Percentiles rank a stretch among this genome's conserved stretches.
Conservation (phyloP, 257 asterid genomes). For the Cynanchum wilfordii region DNA sequence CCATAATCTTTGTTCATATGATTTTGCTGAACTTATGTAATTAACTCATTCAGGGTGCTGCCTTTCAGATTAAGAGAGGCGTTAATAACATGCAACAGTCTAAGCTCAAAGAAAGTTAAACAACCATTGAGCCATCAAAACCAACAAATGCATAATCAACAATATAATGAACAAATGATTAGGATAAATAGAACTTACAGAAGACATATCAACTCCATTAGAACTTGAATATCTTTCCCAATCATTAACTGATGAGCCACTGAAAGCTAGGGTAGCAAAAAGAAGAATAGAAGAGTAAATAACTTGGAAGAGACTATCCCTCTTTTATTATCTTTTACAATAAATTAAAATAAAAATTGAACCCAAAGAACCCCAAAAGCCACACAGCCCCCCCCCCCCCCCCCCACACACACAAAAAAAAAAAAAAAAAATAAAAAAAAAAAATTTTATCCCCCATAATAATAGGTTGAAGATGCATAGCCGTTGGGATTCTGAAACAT, state of each 20-base stretch:
- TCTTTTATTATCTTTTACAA: background rate
- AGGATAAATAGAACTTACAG: conserved; percentile 20
- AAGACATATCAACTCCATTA: conserved; percentile 30
- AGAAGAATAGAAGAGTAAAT: background rate
- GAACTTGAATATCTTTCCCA: conserved; percentile 33
- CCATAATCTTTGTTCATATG: background rate
- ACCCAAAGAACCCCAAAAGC: no score
- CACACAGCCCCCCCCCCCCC: no score
- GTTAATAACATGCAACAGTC: background rate
- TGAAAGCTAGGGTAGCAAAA: conserved; percentile 17
- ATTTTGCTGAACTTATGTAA: no score
- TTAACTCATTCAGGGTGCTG: no score
- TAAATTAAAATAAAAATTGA: background rate
- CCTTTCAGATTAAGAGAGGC: background rate
- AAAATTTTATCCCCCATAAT: conserved; percentile 28
- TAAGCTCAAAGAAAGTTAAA: background rate
- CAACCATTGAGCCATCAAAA: background rate
- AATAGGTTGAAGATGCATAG: conserved; percentile 32
- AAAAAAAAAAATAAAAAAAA: background rate
- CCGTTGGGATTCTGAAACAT: conserved; percentile 25
- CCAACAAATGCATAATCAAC: background rate
- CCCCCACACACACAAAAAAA: no score
- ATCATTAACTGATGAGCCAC: conserved; percentile 29
- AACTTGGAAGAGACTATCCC: background rate
- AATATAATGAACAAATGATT: background rate